Base-by-base conservation (phyloP, 768 basidiomycete species). In the Amanita thiersii region DNA sequence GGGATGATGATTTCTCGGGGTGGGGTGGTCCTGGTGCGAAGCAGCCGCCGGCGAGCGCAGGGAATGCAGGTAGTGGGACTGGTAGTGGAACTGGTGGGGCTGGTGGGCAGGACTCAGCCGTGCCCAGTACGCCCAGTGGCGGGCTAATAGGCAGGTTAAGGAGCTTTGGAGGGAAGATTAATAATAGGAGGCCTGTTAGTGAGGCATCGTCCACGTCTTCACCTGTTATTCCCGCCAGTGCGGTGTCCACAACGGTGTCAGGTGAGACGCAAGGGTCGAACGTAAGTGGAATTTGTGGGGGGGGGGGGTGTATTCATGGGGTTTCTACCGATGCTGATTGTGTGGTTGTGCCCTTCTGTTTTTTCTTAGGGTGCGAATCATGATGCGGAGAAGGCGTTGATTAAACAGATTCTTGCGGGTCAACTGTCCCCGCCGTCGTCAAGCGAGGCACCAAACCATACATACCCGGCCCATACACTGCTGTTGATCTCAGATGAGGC, bases 401-500 rank as follows among this genome's bases (percentile, higher is more conserved):
- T 72, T 21, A 80, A 84, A 51, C 46, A 58, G 1, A 53, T 87
- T 2, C 63, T 86, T 1, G 64, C 76, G 2, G 68, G 68, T 4
- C 64, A 75, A 3, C 53, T 86, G 5, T 69, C 58, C 10, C 88
- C 90, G 3, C 87, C 93, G 1, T 51, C 77, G 0, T 73, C 78
- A 2, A 59, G 59, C 31, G 94, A 98, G 33, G 81, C 77, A 0
- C 94, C 94, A 0, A 67, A 70, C 0, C 59, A 87, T 18, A 46
- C 61, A 7, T 69, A 86, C 26, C 77, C 82, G 1, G 57, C 70
- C 0, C 64, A 75, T 40, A 80, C 83, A 31, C 67, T 73, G 0
- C 56, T 98, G 21, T 63, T 86, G 46, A 83, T 99, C 33, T 80
- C 86, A 1, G 90, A 94, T 55, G 92, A 94, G 56, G 75, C 70